Percentiles rank a stretch among this genome's conserved stretches.
phyloP scores from a whole-genome alignment of 768 basidiomycete genomes.

The Boletales sp. region DNA sequence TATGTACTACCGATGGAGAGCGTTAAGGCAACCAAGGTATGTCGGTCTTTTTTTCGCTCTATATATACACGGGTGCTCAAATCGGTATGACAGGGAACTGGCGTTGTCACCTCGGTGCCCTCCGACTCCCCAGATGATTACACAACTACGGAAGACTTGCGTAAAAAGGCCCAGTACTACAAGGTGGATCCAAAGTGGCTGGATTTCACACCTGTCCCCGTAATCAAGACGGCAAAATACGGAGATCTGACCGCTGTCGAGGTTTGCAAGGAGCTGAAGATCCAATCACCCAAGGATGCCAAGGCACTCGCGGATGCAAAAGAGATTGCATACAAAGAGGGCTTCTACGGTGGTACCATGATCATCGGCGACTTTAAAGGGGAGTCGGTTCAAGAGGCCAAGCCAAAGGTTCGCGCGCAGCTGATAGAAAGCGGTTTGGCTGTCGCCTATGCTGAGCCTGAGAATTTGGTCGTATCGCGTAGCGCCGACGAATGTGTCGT shows the following conservation, averaged over 20 bases:
- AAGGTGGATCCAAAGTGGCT: conserved; percentile 90
- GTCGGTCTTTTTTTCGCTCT: conserved; percentile 3
- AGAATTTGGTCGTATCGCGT: conserved; percentile 83
- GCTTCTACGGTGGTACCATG: conserved; percentile 95
- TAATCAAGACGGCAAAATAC: conserved; percentile 86
- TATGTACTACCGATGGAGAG: conserved; percentile 99
- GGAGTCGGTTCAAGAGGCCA: conserved; percentile 84
- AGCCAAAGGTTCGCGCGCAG: conserved; percentile 77
- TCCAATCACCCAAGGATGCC: conserved; percentile 90
- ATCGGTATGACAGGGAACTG: conserved; percentile 68
- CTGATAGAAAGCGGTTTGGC: conserved; percentile 79
- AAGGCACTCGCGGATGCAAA: conserved; percentile 96
- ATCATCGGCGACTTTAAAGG: conserved; percentile 89
- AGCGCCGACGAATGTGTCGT: conserved; percentile 98
- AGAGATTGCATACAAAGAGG: conserved; percentile 97
- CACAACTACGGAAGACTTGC: conserved; percentile 82
- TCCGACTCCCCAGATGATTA: conserved; percentile 99
- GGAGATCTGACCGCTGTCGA: conserved; percentile 87
- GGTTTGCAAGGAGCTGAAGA: conserved; percentile 85
- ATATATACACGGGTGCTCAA: conserved; percentile 2
- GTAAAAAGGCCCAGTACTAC: conserved; percentile 96
- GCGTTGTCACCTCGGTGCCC: conserved; percentile 96
- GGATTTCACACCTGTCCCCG: conserved; percentile 79
- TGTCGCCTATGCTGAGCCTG: conserved; percentile 93
- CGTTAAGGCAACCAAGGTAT: conserved; percentile 88